Evolutionary conservation across 1,284 basidiomycete genomes (phyloP).

Genomic region (Kalmanozyma brasiliensis): DNA sequence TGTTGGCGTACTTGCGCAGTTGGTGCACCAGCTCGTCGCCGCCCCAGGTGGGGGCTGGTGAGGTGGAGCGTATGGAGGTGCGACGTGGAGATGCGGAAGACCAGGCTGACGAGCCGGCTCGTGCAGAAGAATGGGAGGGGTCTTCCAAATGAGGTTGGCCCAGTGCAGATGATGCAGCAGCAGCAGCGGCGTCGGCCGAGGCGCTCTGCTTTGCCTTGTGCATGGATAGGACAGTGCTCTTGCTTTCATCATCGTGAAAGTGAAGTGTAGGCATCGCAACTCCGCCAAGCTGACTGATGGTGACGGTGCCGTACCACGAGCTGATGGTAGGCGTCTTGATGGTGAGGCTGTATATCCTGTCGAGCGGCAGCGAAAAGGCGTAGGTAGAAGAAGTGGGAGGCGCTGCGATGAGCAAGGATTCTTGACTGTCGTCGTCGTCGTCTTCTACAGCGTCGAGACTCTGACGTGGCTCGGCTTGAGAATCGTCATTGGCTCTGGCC

Average conservation of each 20-base stretch:
- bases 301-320: constrained; percentile 79
- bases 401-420: constrained; percentile 46
- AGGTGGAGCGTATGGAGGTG: constrained; percentile 20
- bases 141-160: constrained; percentile 53
- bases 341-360: constrained; percentile 87
- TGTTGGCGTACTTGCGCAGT: constrained; percentile 73
- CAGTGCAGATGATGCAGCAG: constrained; percentile 13
- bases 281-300: constrained; percentile 85
- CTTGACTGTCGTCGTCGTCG: constrained; percentile 18
- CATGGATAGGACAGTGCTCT: constrained; percentile 51
- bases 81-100: constrained; percentile 8
- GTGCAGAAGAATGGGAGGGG: constrained; percentile 7
- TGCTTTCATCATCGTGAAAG: constrained; percentile 87
- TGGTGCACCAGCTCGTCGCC: constrained; percentile 73
- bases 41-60: constrained; percentile 67
- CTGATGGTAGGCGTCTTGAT: constrained; percentile 74
- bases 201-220: constrained; percentile 27
- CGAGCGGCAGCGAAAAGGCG: constrained; percentile 90
- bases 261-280: constrained; percentile 88
- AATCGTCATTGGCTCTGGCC: constrained; percentile 59
- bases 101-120: constrained; percentile 6
- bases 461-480: constrained; percentile 67
- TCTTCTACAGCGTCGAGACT: constrained; percentile 70
- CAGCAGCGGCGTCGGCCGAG: constrained; percentile 16
- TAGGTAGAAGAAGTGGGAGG: constrained; percentile 73